Evolutionary conservation across 257 asterid species (phyloP).

Genomic region (Solanum gracilifrons): DNA sequence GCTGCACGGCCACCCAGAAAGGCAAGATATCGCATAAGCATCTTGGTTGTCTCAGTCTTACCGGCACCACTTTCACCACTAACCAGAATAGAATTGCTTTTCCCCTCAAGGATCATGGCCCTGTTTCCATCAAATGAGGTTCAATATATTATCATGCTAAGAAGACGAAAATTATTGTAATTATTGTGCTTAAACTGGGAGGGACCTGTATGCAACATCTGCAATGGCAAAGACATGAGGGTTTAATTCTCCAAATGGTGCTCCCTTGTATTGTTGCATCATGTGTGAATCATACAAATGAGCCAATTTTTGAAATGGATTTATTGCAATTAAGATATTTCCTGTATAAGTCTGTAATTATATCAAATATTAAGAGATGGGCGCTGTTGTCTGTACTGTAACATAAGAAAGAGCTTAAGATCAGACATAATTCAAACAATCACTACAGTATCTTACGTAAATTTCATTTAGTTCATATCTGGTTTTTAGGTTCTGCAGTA

Average conservation of each 20-base stretch:
- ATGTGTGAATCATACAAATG: constrained; percentile 77
- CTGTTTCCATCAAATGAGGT: constrained; percentile 32
- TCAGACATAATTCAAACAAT: not conserved
- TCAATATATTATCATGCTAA: constrained; percentile 6
- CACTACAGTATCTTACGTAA: constrained; percentile 39
- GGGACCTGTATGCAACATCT: constrained; percentile 94
- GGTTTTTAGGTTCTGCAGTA: constrained; percentile 65
- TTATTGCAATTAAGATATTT: constrained; percentile 88
- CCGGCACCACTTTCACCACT: constrained; percentile 99
- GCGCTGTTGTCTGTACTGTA: constrained; percentile 1
- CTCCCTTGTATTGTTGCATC: constrained; percentile 99
- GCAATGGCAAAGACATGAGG: constrained; percentile 99
- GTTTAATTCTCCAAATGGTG: constrained; percentile 87
- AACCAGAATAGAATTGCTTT: constrained; percentile 95
- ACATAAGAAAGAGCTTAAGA: not conserved
- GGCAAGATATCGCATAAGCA: constrained; percentile 97
- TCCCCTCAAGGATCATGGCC: constrained; percentile 83
- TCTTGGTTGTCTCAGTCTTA: constrained; percentile 96
- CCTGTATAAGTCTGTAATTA: constrained; percentile 91
- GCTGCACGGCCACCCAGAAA: constrained; percentile 90
- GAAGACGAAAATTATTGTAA: not conserved
- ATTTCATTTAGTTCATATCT: constrained; percentile 97
- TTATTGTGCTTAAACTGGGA: constrained; percentile 4
- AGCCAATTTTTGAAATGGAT: constrained; percentile 92
- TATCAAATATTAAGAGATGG: constrained; percentile 11